Evolutionary conservation across 371 early-diverging fungal genomes (phyloP).

Genomic region (Nematocida sp.): DNA sequence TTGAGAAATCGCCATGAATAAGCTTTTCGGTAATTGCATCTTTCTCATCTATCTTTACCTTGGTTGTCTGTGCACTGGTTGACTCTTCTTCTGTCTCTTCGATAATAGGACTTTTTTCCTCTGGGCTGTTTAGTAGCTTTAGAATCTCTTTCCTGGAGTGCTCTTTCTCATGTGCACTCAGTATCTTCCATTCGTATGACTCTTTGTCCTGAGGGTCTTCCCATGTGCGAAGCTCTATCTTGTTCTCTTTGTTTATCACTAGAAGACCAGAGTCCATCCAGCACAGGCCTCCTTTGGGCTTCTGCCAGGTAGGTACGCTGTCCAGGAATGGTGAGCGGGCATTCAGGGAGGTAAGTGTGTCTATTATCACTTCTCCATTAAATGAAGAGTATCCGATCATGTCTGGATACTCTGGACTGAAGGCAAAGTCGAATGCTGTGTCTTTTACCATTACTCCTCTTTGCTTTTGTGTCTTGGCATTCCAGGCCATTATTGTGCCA

Average conservation of each 20-base stretch:
- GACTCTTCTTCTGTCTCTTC: slow-evolving; percentile 3
- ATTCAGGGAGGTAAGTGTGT: slow-evolving; percentile 46
- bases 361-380: slow-evolving; percentile 36
- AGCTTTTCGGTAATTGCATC: slow-evolving; percentile 40
- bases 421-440: slow-evolving; percentile 40
- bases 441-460: slow-evolving; percentile 33
- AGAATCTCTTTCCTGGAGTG: slow-evolving; percentile 32
- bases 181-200: slow-evolving; percentile 38
- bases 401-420: slow-evolving; percentile 50
- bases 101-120: slow-evolving; percentile 28
- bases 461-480: slow-evolving; percentile 32
- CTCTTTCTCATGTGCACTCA: slow-evolving; percentile 32
- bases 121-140: slow-evolving; percentile 25
- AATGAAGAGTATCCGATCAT: slow-evolving; percentile 40
- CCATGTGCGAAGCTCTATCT: slow-evolving; percentile 11
- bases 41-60: slow-evolving; percentile 23
- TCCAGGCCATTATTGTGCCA: slow-evolving; percentile 38
- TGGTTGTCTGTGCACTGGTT: background rate
- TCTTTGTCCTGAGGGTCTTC: background rate
- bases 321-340: slow-evolving; percentile 34
- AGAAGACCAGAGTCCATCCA: slow-evolving; percentile 12
- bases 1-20: slow-evolving; percentile 29
- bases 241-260: background rate
- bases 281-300: slow-evolving; percentile 30
- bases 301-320: slow-evolving; percentile 38